A percentile compares a stretch with the other conserved stretches of the same genome.
phyloP scores from a whole-genome alignment of 805 yeast genomes.

The Debaryomyces tyrocola region DNA sequence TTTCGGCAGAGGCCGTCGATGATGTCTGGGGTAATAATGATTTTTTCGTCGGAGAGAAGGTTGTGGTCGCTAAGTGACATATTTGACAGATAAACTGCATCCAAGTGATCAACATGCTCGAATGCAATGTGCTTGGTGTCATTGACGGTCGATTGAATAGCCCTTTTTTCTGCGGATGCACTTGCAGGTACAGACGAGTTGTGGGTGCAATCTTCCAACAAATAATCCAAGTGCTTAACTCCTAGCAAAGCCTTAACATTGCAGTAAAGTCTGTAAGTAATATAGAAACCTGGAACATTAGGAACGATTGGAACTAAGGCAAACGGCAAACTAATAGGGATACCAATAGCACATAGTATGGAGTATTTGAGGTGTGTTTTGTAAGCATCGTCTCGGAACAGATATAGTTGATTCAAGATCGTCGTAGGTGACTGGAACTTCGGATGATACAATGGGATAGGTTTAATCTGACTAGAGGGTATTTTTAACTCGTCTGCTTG shows the following conservation, averaged over 20 bases:
- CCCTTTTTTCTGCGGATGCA: background rate
- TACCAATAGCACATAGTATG: conserved; percentile 50
- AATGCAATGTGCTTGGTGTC: conserved; percentile 26
- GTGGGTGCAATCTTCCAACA: conserved; percentile 29
- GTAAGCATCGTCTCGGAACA: conserved; percentile 45
- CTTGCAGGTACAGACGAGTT: background rate
- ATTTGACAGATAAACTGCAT: conserved; percentile 15
- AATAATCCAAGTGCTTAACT: conserved; percentile 60
- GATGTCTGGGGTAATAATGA: conserved; percentile 46
- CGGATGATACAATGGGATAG: conserved; percentile 43
- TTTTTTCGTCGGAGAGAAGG: conserved; percentile 25
- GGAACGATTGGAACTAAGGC: conserved; percentile 85
- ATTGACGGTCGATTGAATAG: conserved; percentile 4
- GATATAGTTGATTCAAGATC: conserved; percentile 39
- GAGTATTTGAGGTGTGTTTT: conserved; percentile 58
- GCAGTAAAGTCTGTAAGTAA: conserved; percentile 79
- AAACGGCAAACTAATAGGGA: conserved; percentile 81
- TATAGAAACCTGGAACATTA: conserved; percentile 87
- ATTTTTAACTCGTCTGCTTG: conserved; percentile 27
- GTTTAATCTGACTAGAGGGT: conserved; percentile 29
- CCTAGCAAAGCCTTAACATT: conserved; percentile 79
- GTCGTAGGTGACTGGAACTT: conserved; percentile 29
- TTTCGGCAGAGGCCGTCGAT: conserved; percentile 46
- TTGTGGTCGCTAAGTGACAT: conserved; percentile 8
- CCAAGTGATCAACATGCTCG: conserved; percentile 12